phyloP scores from a whole-genome alignment of 768 basidiomycete species.

The Mycena chlorophos region DNA sequence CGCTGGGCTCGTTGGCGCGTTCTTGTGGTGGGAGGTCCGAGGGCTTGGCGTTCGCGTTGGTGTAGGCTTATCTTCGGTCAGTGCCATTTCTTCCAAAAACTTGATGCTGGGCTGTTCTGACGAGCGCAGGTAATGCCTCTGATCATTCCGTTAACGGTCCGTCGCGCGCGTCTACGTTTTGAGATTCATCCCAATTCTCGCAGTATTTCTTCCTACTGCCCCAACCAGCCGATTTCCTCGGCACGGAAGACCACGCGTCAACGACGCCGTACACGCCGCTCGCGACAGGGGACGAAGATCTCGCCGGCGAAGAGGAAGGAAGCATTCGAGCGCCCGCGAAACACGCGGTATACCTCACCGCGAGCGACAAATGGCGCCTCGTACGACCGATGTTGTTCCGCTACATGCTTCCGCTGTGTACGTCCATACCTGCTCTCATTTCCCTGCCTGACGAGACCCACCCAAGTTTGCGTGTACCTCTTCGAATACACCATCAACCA shows the following conservation, averaged over 20 bases:
- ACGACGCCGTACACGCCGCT: constrained; percentile 46
- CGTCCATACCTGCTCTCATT: constrained; percentile 34
- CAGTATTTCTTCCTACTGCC: constrained; percentile 78
- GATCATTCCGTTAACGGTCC: constrained; percentile 62
- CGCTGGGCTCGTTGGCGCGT: constrained; percentile 89
- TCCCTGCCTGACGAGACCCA: not conserved
- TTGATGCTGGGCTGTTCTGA: constrained; percentile 5
- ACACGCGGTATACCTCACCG: constrained; percentile 53
- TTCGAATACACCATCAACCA: constrained; percentile 93
- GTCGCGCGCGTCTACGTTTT: not conserved
- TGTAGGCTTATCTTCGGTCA: constrained; percentile 79
- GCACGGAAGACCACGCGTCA: constrained; percentile 39
- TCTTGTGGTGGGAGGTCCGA: constrained; percentile 92
- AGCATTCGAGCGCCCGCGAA: constrained; percentile 34
- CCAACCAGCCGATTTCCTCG: constrained; percentile 48
- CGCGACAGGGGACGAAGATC: constrained; percentile 39
- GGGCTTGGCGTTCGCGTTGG: constrained; percentile 81
- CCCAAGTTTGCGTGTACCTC: constrained; percentile 43
- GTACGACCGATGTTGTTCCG: constrained; percentile 74
- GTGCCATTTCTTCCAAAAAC: constrained; percentile 26
- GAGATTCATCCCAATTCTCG: not conserved
- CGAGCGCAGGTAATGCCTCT: constrained; percentile 72
- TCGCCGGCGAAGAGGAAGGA: constrained; percentile 43
- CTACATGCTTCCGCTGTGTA: constrained; percentile 94
- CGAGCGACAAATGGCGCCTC: constrained; percentile 76